Percentiles rank a stretch among this genome's conserved stretches.
Evolutionary conservation across 2,329 filamentous ascomycete species (phyloP).

Genomic region (Fusarium pininemorale): DNA sequence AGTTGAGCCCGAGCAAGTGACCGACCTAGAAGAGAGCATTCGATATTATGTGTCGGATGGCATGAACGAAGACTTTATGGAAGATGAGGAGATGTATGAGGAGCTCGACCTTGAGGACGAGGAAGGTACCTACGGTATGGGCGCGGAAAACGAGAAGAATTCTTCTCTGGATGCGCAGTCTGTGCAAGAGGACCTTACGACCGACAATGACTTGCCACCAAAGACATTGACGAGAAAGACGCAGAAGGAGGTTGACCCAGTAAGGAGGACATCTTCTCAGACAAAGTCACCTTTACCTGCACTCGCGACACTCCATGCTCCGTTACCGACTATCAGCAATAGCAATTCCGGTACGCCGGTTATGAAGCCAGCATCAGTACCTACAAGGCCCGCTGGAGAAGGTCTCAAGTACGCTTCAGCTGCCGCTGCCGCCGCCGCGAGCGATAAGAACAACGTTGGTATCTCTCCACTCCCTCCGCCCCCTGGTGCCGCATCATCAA

Average conservation of each 20-base stretch:
- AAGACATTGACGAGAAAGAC: slow-evolving; percentile 63
- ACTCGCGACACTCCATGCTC: slow-evolving; percentile 86
- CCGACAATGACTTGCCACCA: slow-evolving; percentile 64
- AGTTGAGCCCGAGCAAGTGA: slow-evolving; percentile 86
- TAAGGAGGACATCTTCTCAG: slow-evolving; percentile 81
- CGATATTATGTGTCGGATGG: slow-evolving; percentile 95
- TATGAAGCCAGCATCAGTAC: slow-evolving; percentile 94
- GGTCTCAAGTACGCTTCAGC: slow-evolving; percentile 97
- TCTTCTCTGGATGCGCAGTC: slow-evolving; percentile 98
- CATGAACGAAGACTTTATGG: slow-evolving; percentile 87
- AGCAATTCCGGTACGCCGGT: slow-evolving; percentile 62
- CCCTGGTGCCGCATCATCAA: slow-evolving; percentile 65
- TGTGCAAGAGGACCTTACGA: slow-evolving; percentile 78
- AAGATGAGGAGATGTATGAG: slow-evolving; percentile 95
- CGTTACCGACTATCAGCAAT: slow-evolving; percentile 69
- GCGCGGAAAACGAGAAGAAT: slow-evolving; percentile 80
- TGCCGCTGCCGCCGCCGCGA: slow-evolving; percentile 90
- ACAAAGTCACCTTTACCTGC: slow-evolving; percentile 95
- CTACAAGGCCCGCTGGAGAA: slow-evolving; percentile 85
- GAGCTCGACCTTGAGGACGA: slow-evolving; percentile 93
- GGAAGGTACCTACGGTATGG: slow-evolving; percentile 86
- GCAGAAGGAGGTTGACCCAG: slow-evolving; percentile 65
- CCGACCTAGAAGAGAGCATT: slow-evolving; percentile 89
- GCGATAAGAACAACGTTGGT: slow-evolving; percentile 86
- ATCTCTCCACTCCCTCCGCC: slow-evolving; percentile 94